These are phyloP conservation scores for Ceratocystis cubensis DNA, from an alignment of 2,329 filamentous ascomycete genomes.

Conservation along the genomic window DNA sequence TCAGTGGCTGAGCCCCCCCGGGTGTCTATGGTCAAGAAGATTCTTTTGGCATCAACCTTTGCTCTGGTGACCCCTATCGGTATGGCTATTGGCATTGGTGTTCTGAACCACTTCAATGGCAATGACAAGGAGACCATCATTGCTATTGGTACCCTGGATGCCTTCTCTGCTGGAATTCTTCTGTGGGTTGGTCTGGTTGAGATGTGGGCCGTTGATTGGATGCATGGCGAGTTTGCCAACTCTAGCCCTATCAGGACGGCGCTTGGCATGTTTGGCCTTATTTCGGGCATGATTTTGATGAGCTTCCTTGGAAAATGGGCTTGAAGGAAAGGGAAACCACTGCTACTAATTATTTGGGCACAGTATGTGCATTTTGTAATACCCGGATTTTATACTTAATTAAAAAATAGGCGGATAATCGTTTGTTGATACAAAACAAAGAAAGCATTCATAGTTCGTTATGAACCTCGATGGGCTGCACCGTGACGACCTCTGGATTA, in stretches of 20 bases:
- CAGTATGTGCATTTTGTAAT: background rate
- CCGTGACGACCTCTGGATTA: conserved; percentile 33
- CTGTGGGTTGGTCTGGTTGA: conserved; percentile 71
- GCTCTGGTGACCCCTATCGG: conserved; percentile 62
- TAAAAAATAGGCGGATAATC: background rate
- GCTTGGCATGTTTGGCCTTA: conserved; percentile 40
- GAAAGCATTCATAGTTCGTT: background rate
- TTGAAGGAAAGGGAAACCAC: conserved; percentile 26
- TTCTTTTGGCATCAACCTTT: conserved; percentile 50
- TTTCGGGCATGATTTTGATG: conserved; percentile 56
- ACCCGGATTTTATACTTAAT: background rate
- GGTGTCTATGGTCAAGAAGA: conserved; percentile 38
- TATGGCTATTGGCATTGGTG: conserved; percentile 69
- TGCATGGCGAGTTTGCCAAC: conserved; percentile 44
- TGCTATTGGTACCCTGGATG: conserved; percentile 61
- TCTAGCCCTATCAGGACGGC: conserved; percentile 37
- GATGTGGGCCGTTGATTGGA: conserved; percentile 69
- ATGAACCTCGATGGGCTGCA: conserved; percentile 24
- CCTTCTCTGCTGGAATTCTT: conserved; percentile 61
- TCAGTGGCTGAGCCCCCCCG: conserved; percentile 19
- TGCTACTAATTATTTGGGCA: background rate
- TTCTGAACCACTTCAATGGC: conserved; percentile 58
- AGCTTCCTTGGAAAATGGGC: conserved; percentile 66
- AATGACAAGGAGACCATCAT: conserved; percentile 56
- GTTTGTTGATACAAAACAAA: background rate